Conservation (phyloP, 441 rosid genomes). For the Breynia disticha region DNA sequence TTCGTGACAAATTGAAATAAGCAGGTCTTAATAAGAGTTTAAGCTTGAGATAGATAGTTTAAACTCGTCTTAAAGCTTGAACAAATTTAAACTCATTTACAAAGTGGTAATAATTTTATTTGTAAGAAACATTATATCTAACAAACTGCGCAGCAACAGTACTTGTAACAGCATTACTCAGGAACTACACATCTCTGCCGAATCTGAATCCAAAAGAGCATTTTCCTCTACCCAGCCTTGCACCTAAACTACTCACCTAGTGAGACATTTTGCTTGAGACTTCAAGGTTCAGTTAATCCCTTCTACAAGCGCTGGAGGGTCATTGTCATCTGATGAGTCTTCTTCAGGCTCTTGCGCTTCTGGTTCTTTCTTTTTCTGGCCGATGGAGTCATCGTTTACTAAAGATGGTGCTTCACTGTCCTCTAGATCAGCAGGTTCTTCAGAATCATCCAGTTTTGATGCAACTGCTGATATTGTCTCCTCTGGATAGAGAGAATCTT, state of each 20-base stretch:
- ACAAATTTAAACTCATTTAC: too few relatives aligned
- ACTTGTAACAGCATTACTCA: too few relatives aligned
- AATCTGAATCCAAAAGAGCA: neutral
- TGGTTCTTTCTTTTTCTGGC: neutral
- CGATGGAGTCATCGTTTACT: conserved; percentile 1
- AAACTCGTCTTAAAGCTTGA: too few relatives aligned
- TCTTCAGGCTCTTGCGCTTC: conserved; percentile 18
- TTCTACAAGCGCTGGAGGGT: neutral
- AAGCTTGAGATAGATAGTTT: too few relatives aligned
- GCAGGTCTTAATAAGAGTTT: too few relatives aligned
- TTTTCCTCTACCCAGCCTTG: neutral
- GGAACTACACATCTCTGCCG: too few relatives aligned
- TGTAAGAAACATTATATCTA: too few relatives aligned
- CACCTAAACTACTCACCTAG: neutral
- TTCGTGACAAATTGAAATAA: too few relatives aligned
- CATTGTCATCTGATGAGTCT: conserved; percentile 11
- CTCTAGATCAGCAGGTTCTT: conserved; percentile 15
- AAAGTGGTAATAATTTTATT: too few relatives aligned
- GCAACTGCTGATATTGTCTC: conserved; percentile 14
- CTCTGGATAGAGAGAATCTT: neutral
- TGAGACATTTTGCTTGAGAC: neutral
- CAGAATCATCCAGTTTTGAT: conserved; percentile 12
- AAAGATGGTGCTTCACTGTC: conserved; percentile 10
- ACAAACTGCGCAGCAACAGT: too few relatives aligned
- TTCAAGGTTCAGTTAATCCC: neutral